phyloP scores from a whole-genome alignment of 495 filamentous ascomycete genomes.

The Patellaria atrata region DNA sequence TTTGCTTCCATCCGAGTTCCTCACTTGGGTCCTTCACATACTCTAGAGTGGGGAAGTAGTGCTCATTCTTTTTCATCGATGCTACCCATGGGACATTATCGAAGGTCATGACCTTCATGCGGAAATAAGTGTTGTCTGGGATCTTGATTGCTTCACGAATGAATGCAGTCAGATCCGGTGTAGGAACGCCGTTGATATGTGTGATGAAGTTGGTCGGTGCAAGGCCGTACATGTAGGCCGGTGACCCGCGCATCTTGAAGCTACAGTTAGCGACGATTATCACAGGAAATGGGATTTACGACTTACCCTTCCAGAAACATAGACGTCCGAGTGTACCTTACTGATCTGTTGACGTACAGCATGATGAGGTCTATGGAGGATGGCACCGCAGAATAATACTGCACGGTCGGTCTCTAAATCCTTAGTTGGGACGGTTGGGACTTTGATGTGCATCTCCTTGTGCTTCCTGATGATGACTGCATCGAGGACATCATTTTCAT shows the following conservation, averaged over 20 bases:
- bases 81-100: constrained; percentile 96
- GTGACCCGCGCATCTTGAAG: constrained; percentile 24
- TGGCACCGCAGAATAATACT: constrained; percentile 88
- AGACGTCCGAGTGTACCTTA: constrained; percentile 93
- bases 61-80: constrained; percentile 99
- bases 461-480: constrained; percentile 79
- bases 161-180: constrained; percentile 67
- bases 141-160: constrained; percentile 67
- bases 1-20: constrained; percentile 17
- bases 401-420: constrained; percentile 86
- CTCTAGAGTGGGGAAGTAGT: constrained; percentile 49
- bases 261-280: constrained; percentile 11
- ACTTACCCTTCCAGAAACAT: constrained; percentile 68
- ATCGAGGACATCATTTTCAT: constrained; percentile 69
- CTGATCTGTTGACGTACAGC: constrained; percentile 94
- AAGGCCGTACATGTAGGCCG: constrained; percentile 68
- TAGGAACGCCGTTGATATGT: constrained; percentile 77
- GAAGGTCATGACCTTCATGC: constrained; percentile 85
- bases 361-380: constrained; percentile 86
- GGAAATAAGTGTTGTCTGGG: constrained; percentile 94
- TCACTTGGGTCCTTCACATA: constrained; percentile 27
- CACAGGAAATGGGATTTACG: neutral
- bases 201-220: constrained; percentile 96
- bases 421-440: constrained; percentile 76
- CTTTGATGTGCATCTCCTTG: constrained; percentile 58